A percentile compares a stretch with the other conserved stretches of the same genome.
Conservation (phyloP, 2,329 filamentous ascomycete genomes). For the Colletotrichum sp. region DNA sequence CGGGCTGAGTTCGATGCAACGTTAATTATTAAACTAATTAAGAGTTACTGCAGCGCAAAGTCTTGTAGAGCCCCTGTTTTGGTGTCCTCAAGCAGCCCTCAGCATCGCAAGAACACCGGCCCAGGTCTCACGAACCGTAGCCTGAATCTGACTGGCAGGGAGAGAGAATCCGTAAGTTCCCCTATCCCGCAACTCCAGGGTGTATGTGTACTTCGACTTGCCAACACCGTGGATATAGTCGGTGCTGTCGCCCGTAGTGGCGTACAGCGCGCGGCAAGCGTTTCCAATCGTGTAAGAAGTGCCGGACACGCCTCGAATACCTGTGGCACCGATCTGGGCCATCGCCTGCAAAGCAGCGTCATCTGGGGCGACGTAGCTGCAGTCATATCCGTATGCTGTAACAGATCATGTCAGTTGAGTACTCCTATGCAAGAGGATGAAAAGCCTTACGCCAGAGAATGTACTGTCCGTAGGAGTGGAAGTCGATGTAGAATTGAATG, state of each 20-base stretch:
- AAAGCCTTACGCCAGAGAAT: conserved; percentile 20
- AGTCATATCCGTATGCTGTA: conserved; percentile 21
- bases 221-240: conserved; percentile 25
- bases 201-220: conserved; percentile 22
- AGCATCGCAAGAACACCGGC: conserved; percentile 22
- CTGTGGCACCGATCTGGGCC: conserved; percentile 10
- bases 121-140: conserved; percentile 22
- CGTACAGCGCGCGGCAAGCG: conserved; percentile 24
- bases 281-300: conserved; percentile 24
- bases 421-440: accelerated
- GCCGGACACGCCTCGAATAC: conserved; percentile 20
- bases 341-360: conserved; percentile 1
- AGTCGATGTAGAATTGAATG: conserved; percentile 68
- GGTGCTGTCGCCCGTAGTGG: conserved; percentile 24
- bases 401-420: accelerated
- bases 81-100: conserved; percentile 41
- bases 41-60: accelerated
- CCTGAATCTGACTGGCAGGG: conserved; percentile 18
- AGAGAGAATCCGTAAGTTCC: conserved; percentile 18
- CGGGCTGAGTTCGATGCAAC: accelerated
- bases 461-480: conserved; percentile 65
- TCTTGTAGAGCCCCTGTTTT: not conserved
- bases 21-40: accelerated
- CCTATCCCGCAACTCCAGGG: conserved; percentile 17
- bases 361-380: conserved; percentile 17